phyloP scores from a whole-genome alignment of 2,329 filamentous ascomycete species.

The Leptographium procerum region DNA sequence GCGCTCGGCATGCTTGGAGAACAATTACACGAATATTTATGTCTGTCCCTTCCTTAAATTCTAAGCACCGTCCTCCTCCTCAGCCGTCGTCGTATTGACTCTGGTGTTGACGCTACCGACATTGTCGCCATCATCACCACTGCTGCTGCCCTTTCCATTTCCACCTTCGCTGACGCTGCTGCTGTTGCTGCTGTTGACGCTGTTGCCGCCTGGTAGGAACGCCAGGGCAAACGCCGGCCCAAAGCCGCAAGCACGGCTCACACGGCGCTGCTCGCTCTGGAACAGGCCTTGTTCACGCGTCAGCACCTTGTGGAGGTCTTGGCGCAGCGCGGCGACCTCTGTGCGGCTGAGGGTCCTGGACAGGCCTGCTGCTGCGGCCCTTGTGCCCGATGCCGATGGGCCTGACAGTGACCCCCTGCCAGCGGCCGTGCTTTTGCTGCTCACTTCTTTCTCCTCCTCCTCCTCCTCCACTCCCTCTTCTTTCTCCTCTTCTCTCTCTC shows the following conservation, averaged over 20 bases:
- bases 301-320: constrained; percentile 13
- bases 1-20: no score
- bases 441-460: no score
- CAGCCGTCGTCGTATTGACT: no score
- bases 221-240: constrained; percentile 13
- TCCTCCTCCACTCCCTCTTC: no score
- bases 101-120: no score
- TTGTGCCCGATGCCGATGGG: neutral
- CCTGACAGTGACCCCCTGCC: neutral
- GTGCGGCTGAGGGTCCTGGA: neutral
- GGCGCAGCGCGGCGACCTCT: constrained; percentile 5
- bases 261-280: constrained; percentile 5
- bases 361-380: neutral
- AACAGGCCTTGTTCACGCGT: constrained; percentile 6
- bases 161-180: no score
- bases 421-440: neutral
- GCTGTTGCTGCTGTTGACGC: neutral
- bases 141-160: no score
- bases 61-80: no score
- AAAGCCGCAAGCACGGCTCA: constrained; percentile 9
- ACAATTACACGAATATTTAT: no score
- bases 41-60: no score
- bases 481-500: no score
- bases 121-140: no score
- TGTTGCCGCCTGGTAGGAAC: neutral